Conservation (phyloP, 225 moss, liverwort and hornwort genomes). For the Sphagnum contortum region DNA sequence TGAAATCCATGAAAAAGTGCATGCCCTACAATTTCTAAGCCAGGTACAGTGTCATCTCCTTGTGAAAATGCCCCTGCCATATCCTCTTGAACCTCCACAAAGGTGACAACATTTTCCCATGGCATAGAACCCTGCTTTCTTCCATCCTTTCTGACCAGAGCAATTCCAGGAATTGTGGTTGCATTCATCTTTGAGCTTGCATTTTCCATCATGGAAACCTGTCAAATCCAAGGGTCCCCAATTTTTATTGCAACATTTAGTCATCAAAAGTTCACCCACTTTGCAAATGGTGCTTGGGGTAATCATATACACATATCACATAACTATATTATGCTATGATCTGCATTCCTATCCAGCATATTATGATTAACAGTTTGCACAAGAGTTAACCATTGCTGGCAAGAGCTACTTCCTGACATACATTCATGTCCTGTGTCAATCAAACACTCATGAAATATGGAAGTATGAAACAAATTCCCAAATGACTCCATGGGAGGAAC, state of each 20-base stretch:
- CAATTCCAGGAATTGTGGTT: slow-evolving; percentile 75
- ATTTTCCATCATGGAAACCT: slow-evolving; percentile 58
- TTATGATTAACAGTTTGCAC: too few species aligned
- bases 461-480: too few species aligned
- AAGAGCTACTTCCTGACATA: too few species aligned
- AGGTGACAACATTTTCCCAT: slow-evolving; percentile 82
- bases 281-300: too few species aligned
- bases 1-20: slow-evolving; percentile 83
- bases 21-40: slow-evolving; percentile 67
- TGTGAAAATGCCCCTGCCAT: slow-evolving; percentile 44
- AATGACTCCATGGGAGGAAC: too few species aligned
- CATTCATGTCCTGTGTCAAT: too few species aligned
- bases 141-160: slow-evolving; percentile 62
- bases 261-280: not conserved
- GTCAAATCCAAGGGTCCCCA: slow-evolving; percentile 8
- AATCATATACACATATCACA: not conserved
- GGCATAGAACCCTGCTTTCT: slow-evolving; percentile 54
- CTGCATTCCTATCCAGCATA: not conserved
- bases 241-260: not conserved
- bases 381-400: too few species aligned
- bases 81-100: slow-evolving; percentile 72
- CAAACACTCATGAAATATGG: too few species aligned
- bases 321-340: not conserved
- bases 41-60: slow-evolving; percentile 37
- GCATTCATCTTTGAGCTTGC: slow-evolving; percentile 50